These are phyloP conservation scores for Gloeopeniophorella convolvens DNA, from an alignment of 768 basidiomycete species.

Conservation along the genomic window DNA sequence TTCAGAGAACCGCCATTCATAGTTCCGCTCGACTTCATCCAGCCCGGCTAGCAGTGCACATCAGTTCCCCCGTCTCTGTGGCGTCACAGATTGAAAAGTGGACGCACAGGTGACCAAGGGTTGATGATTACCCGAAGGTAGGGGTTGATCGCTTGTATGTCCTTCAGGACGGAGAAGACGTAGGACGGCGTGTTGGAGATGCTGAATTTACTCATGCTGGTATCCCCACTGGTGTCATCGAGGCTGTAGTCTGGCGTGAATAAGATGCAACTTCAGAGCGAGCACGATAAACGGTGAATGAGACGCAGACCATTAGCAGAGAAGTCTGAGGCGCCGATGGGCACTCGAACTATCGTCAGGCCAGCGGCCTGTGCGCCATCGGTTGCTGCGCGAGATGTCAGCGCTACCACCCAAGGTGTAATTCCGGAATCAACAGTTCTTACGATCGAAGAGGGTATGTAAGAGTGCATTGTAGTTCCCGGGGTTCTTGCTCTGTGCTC, in stretches of 20 bases:
- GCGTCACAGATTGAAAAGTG: not conserved
- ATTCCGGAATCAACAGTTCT: slow-evolving; percentile 6
- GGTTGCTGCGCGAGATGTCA: slow-evolving; percentile 32
- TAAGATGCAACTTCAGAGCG: slow-evolving; percentile 18
- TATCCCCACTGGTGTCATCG: slow-evolving; percentile 58
- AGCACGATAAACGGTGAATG: not conserved
- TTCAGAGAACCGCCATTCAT: slow-evolving; percentile 63
- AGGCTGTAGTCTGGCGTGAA: slow-evolving; percentile 48
- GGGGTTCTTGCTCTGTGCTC: slow-evolving; percentile 40
- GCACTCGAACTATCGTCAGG: slow-evolving; percentile 60
- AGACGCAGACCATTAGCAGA: slow-evolving; percentile 42
- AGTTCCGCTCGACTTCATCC: slow-evolving; percentile 67
- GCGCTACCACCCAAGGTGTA: not conserved
- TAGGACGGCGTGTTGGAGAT: slow-evolving; percentile 53
- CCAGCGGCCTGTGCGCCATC: slow-evolving; percentile 61
- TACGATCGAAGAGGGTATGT: slow-evolving; percentile 49
- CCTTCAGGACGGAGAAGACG: slow-evolving; percentile 54
- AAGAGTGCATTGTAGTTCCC: slow-evolving; percentile 54
- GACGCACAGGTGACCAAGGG: slow-evolving; percentile 70
- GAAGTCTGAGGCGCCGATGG: slow-evolving; percentile 71
- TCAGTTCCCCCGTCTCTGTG: not conserved
- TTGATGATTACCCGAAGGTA: slow-evolving; percentile 49
- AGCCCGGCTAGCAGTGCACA: slow-evolving; percentile 48
- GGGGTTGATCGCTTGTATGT: slow-evolving; percentile 55
- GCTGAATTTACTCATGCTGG: slow-evolving; percentile 50